These are phyloP conservation scores for Immersiella caudata DNA, from an alignment of 495 filamentous ascomycete species.

Conservation along the genomic window DNA sequence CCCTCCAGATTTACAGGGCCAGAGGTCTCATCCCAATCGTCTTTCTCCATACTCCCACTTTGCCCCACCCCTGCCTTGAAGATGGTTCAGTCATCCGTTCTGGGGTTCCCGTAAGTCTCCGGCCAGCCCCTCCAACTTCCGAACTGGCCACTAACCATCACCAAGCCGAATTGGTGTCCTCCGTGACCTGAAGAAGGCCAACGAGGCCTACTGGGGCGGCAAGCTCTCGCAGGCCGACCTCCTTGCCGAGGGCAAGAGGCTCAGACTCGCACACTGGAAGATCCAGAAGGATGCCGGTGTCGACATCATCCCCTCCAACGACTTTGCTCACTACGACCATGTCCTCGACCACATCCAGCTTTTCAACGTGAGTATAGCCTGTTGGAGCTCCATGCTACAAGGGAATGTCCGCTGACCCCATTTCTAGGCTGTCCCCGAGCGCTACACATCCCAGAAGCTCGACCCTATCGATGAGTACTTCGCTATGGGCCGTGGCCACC, in stretches of 20 bases:
- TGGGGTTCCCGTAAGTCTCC: constrained; percentile 41
- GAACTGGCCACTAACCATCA: constrained; percentile 60
- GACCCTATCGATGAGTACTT: constrained; percentile 94
- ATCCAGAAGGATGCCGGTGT: constrained; percentile 98
- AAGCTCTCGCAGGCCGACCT: constrained; percentile 89
- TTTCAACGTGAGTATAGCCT: constrained; percentile 73
- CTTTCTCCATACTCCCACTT: constrained; percentile 14
- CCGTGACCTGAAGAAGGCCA: constrained; percentile 99
- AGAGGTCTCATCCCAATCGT: constrained; percentile 11
- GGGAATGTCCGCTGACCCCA: constrained; percentile 17
- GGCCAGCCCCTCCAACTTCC: neutral
- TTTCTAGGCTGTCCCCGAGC: constrained; percentile 76
- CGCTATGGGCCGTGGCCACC: constrained; percentile 97
- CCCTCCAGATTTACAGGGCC: constrained; percentile 8
- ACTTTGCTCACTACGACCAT: constrained; percentile 99
- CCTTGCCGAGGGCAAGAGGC: constrained; percentile 90
- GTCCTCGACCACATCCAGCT: constrained; percentile 98
- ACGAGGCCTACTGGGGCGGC: constrained; percentile 93
- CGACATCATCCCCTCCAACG: constrained; percentile 96
- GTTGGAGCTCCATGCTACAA: neutral
- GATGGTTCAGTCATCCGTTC: constrained; percentile 73
- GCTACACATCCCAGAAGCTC: constrained; percentile 85
- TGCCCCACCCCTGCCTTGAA: constrained; percentile 41
- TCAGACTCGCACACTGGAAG: constrained; percentile 96
- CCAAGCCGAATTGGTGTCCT: constrained; percentile 85